A percentile compares a stretch with the other conserved stretches of the same genome.
phyloP scores from a whole-genome alignment of 139 green algal species.

The Volvox africanus region DNA sequence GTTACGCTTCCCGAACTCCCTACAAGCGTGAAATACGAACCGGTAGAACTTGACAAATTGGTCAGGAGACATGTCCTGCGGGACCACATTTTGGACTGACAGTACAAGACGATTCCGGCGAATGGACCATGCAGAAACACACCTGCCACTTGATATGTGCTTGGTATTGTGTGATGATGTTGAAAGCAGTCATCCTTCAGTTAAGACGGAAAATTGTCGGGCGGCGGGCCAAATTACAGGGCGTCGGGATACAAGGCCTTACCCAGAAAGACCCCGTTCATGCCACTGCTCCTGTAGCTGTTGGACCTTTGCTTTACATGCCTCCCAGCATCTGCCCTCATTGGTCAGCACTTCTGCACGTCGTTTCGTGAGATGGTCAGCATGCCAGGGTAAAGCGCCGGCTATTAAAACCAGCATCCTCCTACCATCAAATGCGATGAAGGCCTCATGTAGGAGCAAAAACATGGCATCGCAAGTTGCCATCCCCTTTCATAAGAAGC shows the following conservation, averaged over 20 bases:
- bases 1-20: slow-evolving; percentile 53
- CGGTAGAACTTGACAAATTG: slow-evolving; percentile 69
- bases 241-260: too few relatives aligned
- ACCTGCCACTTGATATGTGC: slow-evolving; percentile 58
- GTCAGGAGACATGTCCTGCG: slow-evolving; percentile 63
- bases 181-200: slow-evolving; percentile 31
- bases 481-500: not conserved
- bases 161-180: slow-evolving; percentile 35
- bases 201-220: not conserved
- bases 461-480: slow-evolving; percentile 15
- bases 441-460: slow-evolving; percentile 21
- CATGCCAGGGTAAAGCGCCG: not conserved
- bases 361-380: not conserved
- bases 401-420: not conserved
- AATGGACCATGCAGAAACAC: not conserved
- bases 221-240: not conserved
- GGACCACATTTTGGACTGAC: not conserved
- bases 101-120: not conserved
- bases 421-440: not conserved
- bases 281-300: slow-evolving; percentile 49
- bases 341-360: slow-evolving; percentile 33
- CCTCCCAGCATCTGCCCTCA: slow-evolving; percentile 25
- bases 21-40: slow-evolving; percentile 66
- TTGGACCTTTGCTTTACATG: slow-evolving; percentile 21
- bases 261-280: slow-evolving; percentile 52